A percentile compares a stretch with the other conserved stretches of the same genome.
Evolutionary conservation across 208 protist species (phyloP).

Genomic region (Leishmania gerbilli): DNA sequence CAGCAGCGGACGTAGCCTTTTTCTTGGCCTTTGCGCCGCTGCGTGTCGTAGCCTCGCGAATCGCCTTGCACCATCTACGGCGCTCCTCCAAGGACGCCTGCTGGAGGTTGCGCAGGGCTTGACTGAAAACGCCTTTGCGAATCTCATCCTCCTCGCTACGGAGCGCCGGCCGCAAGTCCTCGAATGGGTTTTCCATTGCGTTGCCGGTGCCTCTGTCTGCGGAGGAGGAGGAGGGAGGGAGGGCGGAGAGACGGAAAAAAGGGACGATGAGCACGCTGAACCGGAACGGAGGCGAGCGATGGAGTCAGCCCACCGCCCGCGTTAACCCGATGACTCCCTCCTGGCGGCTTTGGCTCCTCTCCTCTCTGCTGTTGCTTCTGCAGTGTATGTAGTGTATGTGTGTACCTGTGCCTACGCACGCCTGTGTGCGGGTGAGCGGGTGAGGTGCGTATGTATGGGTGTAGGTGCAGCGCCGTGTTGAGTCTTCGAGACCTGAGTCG

Average conservation of each 20-base stretch:
- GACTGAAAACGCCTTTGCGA: slow-evolving; percentile 84
- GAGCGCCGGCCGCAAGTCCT: slow-evolving; percentile 47
- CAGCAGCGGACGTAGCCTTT: not conserved
- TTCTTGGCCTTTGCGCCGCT: slow-evolving; percentile 11
- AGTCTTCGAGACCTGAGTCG: not conserved
- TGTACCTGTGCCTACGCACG: not conserved
- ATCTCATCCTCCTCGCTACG: slow-evolving; percentile 90
- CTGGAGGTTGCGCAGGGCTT: slow-evolving; percentile 53
- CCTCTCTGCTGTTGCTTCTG: not conserved
- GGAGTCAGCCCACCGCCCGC: not conserved
- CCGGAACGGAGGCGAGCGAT: not conserved
- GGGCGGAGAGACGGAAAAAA: not conserved
- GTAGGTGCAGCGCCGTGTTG: not conserved
- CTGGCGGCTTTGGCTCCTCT: not conserved
- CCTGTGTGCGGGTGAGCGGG: not conserved
- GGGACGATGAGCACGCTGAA: not conserved
- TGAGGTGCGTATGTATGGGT: not conserved
- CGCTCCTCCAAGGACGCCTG: slow-evolving; percentile 40
- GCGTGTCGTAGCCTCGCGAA: slow-evolving; percentile 46
- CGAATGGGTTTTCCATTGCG: slow-evolving; percentile 64
- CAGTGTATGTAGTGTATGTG: not conserved
- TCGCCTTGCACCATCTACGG: slow-evolving; percentile 60
- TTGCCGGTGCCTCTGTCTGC: not conserved
- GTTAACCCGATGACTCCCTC: not conserved
- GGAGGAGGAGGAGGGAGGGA: not conserved